Evolutionary conservation across 2,329 filamentous ascomycete genomes (phyloP), one percentile per base, ranked within the genome.

Genomic region (Phaeosphaeria sp.): DNA sequence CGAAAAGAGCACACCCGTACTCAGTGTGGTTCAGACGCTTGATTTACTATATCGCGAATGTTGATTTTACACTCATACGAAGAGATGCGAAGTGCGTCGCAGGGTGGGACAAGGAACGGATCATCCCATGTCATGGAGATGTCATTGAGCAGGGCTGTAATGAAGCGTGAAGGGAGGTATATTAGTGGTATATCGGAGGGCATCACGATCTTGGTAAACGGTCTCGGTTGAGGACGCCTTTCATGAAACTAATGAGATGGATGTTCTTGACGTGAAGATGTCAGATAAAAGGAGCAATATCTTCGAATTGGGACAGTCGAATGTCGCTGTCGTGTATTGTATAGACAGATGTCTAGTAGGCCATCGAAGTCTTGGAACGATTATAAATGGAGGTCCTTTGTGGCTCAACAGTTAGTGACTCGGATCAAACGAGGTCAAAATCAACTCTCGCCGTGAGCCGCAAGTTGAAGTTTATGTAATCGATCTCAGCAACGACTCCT

Each of bases 101-200:
- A 10, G 55, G 63, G 21, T 66, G 62, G 62, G 43, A 63, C 9
- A 46, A 64, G 7, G 50, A 59, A n/a, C 53, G 54, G 0, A 57
- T 66, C 17, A 56, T 66, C 22, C 59, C 62, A 3, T 66, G 62
- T 22, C 62, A 66, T 18, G 59, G 63, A 15, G 62, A 63, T 10
- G 50, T 64, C 15, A 50, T 66, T 15, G 50, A 55, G 21, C 27
- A 18, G n/a, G 44, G 18, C 15, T 59, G 59, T 0, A 60, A 56
- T 1, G 27, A 33, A 20, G 57, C 55, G 3, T 66, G 63, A 62
- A 10, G n/a, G n/a, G 46, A 46, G 21, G 47, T 50, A 4, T 60
- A 66, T 41, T 54, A 56, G 1, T 66, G 63, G 63, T 63, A 59
- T 11, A 6, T 66, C n/a, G 27, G 48, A 7, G 55, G 62, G 2